Evolutionary conservation across 2,329 filamentous ascomycete genomes (phyloP).

Genomic region (Alternaria alternata): DNA sequence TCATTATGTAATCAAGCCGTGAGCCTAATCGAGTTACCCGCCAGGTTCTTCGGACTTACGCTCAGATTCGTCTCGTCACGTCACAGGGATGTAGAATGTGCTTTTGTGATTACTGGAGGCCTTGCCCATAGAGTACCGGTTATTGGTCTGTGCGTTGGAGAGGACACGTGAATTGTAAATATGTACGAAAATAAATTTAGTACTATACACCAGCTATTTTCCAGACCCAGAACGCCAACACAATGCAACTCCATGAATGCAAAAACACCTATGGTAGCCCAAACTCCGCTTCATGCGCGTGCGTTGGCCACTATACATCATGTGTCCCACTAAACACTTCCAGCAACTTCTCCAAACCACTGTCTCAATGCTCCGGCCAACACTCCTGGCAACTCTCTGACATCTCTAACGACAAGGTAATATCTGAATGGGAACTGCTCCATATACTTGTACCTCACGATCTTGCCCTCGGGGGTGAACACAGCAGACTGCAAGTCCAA

Average conservation of each 20-base stretch:
- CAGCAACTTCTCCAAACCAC: conserved; percentile 84
- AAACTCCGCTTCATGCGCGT: background rate
- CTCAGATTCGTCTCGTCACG: background rate
- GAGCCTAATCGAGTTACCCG: background rate
- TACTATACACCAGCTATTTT: background rate
- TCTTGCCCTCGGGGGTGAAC: conserved; percentile 74
- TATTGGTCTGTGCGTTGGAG: too few relatives aligned
- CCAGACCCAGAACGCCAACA: background rate
- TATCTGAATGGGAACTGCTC: conserved; percentile 97
- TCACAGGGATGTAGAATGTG: too few relatives aligned
- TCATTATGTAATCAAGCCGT: conserved; percentile 3
- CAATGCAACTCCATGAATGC: background rate
- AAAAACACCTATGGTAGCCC: background rate
- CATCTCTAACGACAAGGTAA: conserved; percentile 92
- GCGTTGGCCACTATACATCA: background rate
- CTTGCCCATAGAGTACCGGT: too few relatives aligned
- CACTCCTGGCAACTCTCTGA: conserved; percentile 88
- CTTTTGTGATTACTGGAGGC: too few relatives aligned
- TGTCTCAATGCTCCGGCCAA: conserved; percentile 88
- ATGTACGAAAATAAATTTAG: background rate
- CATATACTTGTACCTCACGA: conserved; percentile 88
- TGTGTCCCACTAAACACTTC: conserved; percentile 29
- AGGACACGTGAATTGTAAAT: background rate
- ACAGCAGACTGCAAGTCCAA: conserved; percentile 87
- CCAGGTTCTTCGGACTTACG: background rate